phyloP scores from a whole-genome alignment of 2,329 filamentous ascomycete genomes.

The Monosporascus sp. region DNA sequence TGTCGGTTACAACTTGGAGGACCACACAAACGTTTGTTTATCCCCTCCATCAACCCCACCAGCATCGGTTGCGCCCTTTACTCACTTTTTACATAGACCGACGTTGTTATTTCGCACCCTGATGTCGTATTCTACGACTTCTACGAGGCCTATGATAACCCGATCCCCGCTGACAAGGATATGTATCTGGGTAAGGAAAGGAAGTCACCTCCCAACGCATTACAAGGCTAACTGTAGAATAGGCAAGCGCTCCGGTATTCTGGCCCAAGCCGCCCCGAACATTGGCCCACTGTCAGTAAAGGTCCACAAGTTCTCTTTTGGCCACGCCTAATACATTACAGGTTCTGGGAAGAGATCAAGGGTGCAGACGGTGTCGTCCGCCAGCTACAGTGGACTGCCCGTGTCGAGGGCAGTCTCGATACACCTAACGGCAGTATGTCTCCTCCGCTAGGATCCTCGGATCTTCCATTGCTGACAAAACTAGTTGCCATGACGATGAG shows the following conservation, averaged over 20 bases:
- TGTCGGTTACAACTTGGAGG: slow-evolving; percentile 54
- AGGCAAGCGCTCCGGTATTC: slow-evolving; percentile 49
- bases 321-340: slow-evolving; percentile 7
- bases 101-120: slow-evolving; percentile 39
- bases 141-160: slow-evolving; percentile 52
- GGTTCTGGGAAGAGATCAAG: slow-evolving; percentile 52
- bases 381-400: slow-evolving; percentile 61
- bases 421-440: slow-evolving; percentile 25
- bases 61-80: background rate
- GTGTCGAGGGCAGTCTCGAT: slow-evolving; percentile 53
- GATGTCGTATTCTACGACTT: slow-evolving; percentile 57
- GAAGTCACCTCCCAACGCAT: background rate
- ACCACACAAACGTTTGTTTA: slow-evolving; percentile 42
- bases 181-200: slow-evolving; percentile 36
- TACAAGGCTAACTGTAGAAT: slow-evolving; percentile 8
- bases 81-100: slow-evolving; percentile 32
- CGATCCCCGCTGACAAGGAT: slow-evolving; percentile 36
- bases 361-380: slow-evolving; percentile 55
- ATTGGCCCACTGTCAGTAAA: slow-evolving; percentile 53
- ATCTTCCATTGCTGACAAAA: slow-evolving; percentile 4
- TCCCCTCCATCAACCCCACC: no score
- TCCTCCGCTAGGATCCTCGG: background rate
- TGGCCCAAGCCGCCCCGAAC: slow-evolving; percentile 61
- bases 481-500: slow-evolving; percentile 46
- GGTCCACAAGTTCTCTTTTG: background rate